phyloP scores from a whole-genome alignment of 208 protist species.

The Wallacemonas rigidus region DNA sequence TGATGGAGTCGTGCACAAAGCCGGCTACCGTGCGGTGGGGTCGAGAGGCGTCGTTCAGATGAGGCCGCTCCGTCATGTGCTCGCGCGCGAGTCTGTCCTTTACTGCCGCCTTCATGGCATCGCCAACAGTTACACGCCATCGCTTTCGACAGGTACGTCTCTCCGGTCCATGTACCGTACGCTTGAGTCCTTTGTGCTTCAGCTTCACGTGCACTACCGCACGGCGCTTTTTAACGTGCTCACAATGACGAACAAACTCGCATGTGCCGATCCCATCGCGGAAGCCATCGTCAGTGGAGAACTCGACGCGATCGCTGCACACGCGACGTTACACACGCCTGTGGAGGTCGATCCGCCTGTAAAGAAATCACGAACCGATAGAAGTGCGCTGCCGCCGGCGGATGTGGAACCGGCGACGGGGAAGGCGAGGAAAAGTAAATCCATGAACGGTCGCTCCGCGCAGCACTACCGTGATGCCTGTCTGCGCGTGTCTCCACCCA shows the following conservation, averaged over 20 bases:
- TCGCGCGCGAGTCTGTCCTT: constrained; percentile 69
- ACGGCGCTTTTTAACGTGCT: constrained; percentile 87
- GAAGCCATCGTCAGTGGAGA: constrained; percentile 1
- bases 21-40: constrained; percentile 43
- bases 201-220: constrained; percentile 43
- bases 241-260: constrained; percentile 60
- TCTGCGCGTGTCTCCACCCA: neutral
- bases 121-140: constrained; percentile 47
- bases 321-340: no score
- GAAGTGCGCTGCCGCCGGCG: neutral
- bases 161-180: constrained; percentile 53
- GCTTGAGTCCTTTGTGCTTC: constrained; percentile 72
- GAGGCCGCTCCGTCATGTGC: constrained; percentile 61
- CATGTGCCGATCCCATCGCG: constrained; percentile 24
- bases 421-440: constrained; percentile 4
- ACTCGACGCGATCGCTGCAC: neutral
- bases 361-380: no score
- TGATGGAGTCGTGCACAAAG: constrained; percentile 40
- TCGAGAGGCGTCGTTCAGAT: constrained; percentile 51
- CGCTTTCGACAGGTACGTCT: constrained; percentile 45
- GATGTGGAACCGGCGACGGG: neutral
- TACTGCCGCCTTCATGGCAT: constrained; percentile 62
- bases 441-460: constrained; percentile 28
- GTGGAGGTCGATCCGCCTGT: no score
- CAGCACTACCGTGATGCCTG: constrained; percentile 32